Base-by-base conservation (phyloP, 139 green algal species). In the Picochlorum sp. region DNA sequence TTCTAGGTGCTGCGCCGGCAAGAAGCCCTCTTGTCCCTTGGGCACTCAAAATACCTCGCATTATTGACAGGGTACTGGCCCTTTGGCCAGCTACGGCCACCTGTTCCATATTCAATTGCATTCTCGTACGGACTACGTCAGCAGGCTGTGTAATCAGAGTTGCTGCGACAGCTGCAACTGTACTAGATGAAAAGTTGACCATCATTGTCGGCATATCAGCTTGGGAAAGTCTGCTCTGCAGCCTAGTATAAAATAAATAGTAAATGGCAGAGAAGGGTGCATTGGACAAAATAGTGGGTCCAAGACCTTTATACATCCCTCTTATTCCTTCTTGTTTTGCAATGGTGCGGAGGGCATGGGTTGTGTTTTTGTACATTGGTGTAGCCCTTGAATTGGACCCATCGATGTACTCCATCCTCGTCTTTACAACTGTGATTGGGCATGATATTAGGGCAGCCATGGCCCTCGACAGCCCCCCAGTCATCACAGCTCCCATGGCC, bases 401-500 rank as follows among this genome's bases (percentile, higher is more conserved):
- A 43, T 20, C 45, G 13, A 56, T 26, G 50, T 91, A 93, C 71
- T 98, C 92, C 85, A 98, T 95, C 24, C 89, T 72, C 0, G 92
- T 98, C 59, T 98, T 98, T 10, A 98, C 77, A 0, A 98, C 71
- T 1, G 87, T 96, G 16, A 96, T 59, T 9, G 92, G 92, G 31
- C 78, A 91, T 35, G 94, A 72, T 5, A 86, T 63, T 2, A 85
- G 64, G 16, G 86, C 82, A 7, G 85, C 81, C 39, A 93, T 54
- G 0, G 73, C 83, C 18, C 90, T 68, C 0, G 90, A 79, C 4
- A 84, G 20, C 10, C 86, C 82, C 9, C 77, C 77, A n/a, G 75
- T 57, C 28, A 67, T 18, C 32, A 55, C 49, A 3, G 69, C 65
- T 0, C 54, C 60, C 47, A 64, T 36, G 12, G 33, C 51, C 12